phyloP scores from a whole-genome alignment of 1,284 basidiomycete genomes.

The Malassezia furfur region DNA sequence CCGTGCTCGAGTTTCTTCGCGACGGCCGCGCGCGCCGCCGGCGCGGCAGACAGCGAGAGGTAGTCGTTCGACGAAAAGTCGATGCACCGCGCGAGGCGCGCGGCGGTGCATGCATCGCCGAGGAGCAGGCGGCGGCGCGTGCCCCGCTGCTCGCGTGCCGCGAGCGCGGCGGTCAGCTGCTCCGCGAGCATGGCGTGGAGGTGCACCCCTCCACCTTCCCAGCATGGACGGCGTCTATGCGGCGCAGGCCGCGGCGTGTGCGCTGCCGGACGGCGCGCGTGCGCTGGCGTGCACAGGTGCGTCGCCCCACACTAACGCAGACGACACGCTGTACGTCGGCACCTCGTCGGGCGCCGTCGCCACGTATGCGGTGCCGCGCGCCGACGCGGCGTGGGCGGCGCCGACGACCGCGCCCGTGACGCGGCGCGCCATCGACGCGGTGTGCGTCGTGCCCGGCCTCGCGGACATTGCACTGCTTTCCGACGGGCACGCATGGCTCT shows the following conservation, averaged over 20 bases:
- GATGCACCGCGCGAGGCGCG: slow-evolving; percentile 28
- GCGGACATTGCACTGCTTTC: neutral
- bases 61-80: slow-evolving; percentile 92
- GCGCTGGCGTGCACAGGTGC: slow-evolving; percentile 2
- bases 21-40: slow-evolving; percentile 50
- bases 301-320: neutral
- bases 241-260: neutral
- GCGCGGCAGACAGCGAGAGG: slow-evolving; percentile 66
- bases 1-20: slow-evolving; percentile 42
- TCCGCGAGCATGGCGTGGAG: slow-evolving; percentile 25
- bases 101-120: neutral
- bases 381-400: slow-evolving; percentile 7
- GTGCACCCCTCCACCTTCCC: neutral
- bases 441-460: slow-evolving; percentile 1
- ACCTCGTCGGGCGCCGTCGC: slow-evolving; percentile 22
- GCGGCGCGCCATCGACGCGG: slow-evolving; percentile 9
- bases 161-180: slow-evolving; percentile 29
- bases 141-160: slow-evolving; percentile 26
- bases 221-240: slow-evolving; percentile 7
- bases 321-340: slow-evolving; percentile 28
- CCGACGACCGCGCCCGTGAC: neutral
- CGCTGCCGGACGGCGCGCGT: slow-evolving; percentile 3
- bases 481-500: neutral
- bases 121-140: slow-evolving; percentile 31
- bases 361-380: slow-evolving; percentile 16